Evolutionary conservation across 306 rosid genomes (phyloP), one percentile per base, ranked within the genome.

Genomic region (Quillaja saponaria): DNA sequence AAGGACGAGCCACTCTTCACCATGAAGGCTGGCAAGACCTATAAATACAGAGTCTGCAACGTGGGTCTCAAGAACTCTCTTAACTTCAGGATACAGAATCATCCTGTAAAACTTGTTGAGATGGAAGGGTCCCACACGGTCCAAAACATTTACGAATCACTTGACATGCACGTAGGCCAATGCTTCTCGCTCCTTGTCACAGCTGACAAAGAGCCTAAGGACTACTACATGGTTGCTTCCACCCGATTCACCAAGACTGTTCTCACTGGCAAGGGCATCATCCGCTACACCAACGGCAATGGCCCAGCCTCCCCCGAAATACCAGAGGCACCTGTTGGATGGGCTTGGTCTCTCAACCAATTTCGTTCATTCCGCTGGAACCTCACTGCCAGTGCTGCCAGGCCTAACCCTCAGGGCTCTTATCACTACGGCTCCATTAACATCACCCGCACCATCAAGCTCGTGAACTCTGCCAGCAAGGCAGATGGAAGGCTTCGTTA

Each of bases 361-460:
- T 90, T 82, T 57, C 87, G 97, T 0, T 74, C 97, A 6, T 90
- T 84, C 55, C 85, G 95, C 0, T 90, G 95, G 97, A 90, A 90
- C 74, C 87, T 90, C 18, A 84, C 97, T 2, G 81, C 97, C 1
- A 82, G 86, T 14, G 97, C 97, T 13, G 97, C 95, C 4, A 87
- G 97, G 65, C 97, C 97, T 13, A 90, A 90, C 49, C 95, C 97
- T 33, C 97, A 90, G 28, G 97, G 97, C 0, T 90, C 97, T 0
- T 90, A 72, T 77, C 87, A 87, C 33, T 90, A 90, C 10, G 97
- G 97, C 5, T 54, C 67, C 19, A 87, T 90, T 67, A 87, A 84
- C 83, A 90, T 90, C 54, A 82, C 88, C 10, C 90, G 97, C 55
- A 90, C 97, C 16, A 77, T 90, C 61, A 84, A 68, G 76, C 0